Percentiles rank a stretch among this genome's conserved stretches.
Evolutionary conservation across 208 protist species (phyloP).

Genomic region (Leishmania turanica): DNA sequence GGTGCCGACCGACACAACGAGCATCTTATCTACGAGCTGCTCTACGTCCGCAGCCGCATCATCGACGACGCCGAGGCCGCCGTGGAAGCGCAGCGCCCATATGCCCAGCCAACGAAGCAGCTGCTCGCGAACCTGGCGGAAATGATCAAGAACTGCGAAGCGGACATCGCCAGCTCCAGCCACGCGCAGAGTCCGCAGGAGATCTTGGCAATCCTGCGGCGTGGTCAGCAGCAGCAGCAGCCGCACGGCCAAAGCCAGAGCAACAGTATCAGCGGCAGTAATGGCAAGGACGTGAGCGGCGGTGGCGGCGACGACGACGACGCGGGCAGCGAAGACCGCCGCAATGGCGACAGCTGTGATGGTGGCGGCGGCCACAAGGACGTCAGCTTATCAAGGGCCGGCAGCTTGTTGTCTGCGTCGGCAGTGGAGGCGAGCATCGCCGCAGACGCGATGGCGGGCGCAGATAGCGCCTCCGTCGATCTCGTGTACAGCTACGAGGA

Average conservation of each 20-base stretch:
- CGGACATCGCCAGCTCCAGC: slow-evolving; percentile 44
- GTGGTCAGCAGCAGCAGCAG: slow-evolving; percentile 25
- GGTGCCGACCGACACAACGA: slow-evolving; percentile 61
- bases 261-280: slow-evolving; percentile 1
- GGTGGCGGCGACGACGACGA: neutral
- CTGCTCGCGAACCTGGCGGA: slow-evolving; percentile 27
- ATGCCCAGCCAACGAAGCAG: slow-evolving; percentile 15
- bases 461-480: slow-evolving; percentile 24
- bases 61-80: slow-evolving; percentile 32
- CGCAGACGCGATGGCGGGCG: neutral
- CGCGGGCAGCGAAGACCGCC: neutral
- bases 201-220: slow-evolving; percentile 39
- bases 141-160: slow-evolving; percentile 49
- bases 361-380: neutral
- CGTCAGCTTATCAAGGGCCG: neutral
- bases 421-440: neutral
- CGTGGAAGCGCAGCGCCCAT: neutral
- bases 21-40: slow-evolving; percentile 75
- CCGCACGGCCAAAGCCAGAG: neutral
- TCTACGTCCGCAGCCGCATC: slow-evolving; percentile 52
- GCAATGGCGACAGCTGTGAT: neutral
- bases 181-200: slow-evolving; percentile 31
- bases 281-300: neutral
- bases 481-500: slow-evolving; percentile 82
- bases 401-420: neutral